Evolutionary conservation across 208 protist species (phyloP).

Genomic region (Tritrichomonas musculus): DNA sequence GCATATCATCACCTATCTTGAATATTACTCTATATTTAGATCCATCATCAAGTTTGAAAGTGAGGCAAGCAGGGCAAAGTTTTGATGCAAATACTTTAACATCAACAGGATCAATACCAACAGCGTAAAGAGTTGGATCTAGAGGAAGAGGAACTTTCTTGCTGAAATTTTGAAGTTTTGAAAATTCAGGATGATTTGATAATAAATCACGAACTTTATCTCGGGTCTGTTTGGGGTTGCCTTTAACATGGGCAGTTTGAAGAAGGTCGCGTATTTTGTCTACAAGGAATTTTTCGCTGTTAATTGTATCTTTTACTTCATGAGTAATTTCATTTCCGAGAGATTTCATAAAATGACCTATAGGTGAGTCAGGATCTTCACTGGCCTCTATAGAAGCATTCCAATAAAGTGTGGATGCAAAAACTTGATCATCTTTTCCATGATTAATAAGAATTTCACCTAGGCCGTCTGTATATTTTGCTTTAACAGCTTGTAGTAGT

Average conservation of each 20-base stretch:
- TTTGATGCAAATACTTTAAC: constrained; percentile 13
- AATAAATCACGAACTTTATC: neutral
- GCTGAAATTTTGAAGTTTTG: neutral
- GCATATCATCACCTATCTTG: constrained; percentile 73
- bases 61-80: neutral
- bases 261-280: neutral
- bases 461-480: neutral
- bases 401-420: neutral
- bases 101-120: neutral
- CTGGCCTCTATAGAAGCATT: neutral
- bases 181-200: neutral
- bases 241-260: neutral
- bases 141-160: neutral
- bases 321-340: neutral
- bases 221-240: neutral
- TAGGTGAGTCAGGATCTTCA: neutral
- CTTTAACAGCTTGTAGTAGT: constrained; percentile 15
- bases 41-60: neutral
- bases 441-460: neutral
- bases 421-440: neutral
- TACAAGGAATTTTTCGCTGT: neutral
- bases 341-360: neutral
- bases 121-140: neutral
- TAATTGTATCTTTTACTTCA: neutral
- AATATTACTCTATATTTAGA: neutral